Conservation (phyloP, 345 rosid species). For the Pugionium cornutum region DNA sequence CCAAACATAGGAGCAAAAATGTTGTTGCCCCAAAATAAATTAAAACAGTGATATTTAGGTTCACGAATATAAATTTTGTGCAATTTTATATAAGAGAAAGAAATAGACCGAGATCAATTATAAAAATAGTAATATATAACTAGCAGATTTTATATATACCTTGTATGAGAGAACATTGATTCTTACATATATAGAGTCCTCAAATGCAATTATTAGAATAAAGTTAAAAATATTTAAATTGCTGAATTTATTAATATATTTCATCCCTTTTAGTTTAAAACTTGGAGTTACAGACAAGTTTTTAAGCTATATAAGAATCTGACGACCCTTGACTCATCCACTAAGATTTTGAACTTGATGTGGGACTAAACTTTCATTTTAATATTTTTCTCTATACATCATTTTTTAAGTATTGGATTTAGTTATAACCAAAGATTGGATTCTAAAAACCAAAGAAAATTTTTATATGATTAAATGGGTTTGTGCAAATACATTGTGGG, state of each 20-base stretch:
- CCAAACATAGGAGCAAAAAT: slow-evolving; percentile 7
- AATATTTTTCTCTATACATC: slow-evolving; percentile 12
- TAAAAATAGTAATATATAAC: not conserved
- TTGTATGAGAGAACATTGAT: not conserved
- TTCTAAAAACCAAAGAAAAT: too few relatives aligned
- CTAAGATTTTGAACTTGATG: slow-evolving; percentile 35
- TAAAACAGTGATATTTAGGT: not conserved
- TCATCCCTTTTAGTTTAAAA: slow-evolving; percentile 11
- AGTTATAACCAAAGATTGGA: not conserved
- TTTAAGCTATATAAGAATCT: slow-evolving; percentile 31
- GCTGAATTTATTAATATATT: slow-evolving; percentile 20
- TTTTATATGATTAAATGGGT: too few relatives aligned
- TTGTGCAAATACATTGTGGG: too few relatives aligned
- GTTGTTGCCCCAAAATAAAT: slow-evolving; percentile 12
- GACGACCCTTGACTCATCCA: slow-evolving; percentile 39
- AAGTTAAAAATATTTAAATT: slow-evolving; percentile 7
- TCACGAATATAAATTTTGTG: not conserved
- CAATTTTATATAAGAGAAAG: not conserved
- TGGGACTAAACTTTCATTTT: slow-evolving; percentile 32
- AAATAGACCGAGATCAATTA: slow-evolving; percentile 7
- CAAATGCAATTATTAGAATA: slow-evolving; percentile 32
- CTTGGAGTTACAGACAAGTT: slow-evolving; percentile 30
- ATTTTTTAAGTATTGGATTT: not conserved
- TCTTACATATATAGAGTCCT: slow-evolving; percentile 19
- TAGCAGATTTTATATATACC: too few relatives aligned